phyloP scores from a whole-genome alignment of 202 grass and related monocot genomes.

The Miscanthus sacchariflorus region DNA sequence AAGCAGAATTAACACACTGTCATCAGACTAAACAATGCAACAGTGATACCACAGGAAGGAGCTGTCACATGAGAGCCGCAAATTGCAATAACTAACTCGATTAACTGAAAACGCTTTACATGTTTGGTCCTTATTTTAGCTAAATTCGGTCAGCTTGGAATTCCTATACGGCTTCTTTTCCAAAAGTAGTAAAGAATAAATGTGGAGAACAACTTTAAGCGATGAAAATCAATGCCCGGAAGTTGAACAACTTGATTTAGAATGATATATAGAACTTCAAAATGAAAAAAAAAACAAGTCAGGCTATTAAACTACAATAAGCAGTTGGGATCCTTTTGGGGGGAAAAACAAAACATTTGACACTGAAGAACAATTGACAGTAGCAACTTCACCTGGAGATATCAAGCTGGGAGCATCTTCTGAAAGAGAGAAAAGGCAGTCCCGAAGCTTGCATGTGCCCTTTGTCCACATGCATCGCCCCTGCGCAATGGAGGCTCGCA shows the following conservation, averaged over 20 bases:
- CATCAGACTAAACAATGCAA: conserved; percentile 28
- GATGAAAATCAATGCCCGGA: neutral
- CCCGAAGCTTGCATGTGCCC: conserved; percentile 60
- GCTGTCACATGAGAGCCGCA: conserved; percentile 1
- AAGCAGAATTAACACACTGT: conserved; percentile 14
- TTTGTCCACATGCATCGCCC: conserved; percentile 52
- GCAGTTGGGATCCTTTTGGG: neutral
- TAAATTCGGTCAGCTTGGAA: conserved; percentile 11
- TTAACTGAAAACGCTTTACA: neutral
- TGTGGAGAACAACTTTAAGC: neutral
- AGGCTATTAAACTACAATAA: neutral
- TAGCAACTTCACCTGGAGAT: conserved; percentile 59
- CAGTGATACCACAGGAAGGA: neutral
- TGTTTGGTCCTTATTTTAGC: neutral
- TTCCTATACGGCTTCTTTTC: neutral
- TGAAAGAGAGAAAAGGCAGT: conserved; percentile 47
- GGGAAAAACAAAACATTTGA: neutral
- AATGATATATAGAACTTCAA: neutral
- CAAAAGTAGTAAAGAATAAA: neutral
- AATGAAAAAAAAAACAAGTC: neutral
- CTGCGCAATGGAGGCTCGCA: conserved; percentile 50
- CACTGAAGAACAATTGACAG: neutral
- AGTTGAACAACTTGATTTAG: conserved; percentile 9
- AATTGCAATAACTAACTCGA: neutral
- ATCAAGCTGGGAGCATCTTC: conserved; percentile 51